phyloP scores from a whole-genome alignment of 176 grass and related monocot genomes.

The Carex kokanica region DNA sequence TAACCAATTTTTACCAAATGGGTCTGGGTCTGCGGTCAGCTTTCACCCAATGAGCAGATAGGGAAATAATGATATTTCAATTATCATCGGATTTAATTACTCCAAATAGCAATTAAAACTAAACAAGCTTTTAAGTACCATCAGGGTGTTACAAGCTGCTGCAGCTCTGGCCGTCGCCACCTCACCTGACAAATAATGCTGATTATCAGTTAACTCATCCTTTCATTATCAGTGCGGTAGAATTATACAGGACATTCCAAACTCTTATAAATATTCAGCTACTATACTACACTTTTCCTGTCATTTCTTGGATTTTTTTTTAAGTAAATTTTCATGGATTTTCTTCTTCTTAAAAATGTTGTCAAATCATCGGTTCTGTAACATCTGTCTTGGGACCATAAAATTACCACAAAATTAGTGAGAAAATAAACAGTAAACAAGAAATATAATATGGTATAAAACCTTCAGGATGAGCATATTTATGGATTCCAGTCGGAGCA shows the following conservation, averaged over 20 bases:
- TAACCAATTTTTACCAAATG: background rate
- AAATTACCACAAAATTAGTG: background rate
- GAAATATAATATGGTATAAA: background rate
- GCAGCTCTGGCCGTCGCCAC: slow-evolving; percentile 81
- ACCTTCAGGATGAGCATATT: slow-evolving; percentile 80
- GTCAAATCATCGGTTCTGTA: background rate
- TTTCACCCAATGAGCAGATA: slow-evolving; percentile 47
- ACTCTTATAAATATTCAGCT: background rate
- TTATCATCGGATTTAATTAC: slow-evolving; percentile 19
- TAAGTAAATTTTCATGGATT: background rate
- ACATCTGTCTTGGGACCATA: background rate
- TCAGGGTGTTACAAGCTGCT: slow-evolving; percentile 70
- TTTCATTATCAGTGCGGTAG: background rate
- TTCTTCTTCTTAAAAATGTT: background rate
- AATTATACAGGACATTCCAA: background rate
- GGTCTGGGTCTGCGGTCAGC: slow-evolving; percentile 17
- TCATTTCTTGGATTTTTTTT: background rate
- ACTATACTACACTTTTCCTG: background rate
- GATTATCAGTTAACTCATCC: background rate
- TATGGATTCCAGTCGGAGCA: slow-evolving; percentile 56
- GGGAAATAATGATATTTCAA: slow-evolving; percentile 43
- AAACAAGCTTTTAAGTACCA: slow-evolving; percentile 33
- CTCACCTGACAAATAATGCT: slow-evolving; percentile 53
- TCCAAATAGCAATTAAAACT: background rate
- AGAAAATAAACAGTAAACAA: background rate